These are phyloP conservation scores for Xylariaceae sp. DNA, from an alignment of 2,329 filamentous ascomycete genomes.

Conservation along the genomic window DNA sequence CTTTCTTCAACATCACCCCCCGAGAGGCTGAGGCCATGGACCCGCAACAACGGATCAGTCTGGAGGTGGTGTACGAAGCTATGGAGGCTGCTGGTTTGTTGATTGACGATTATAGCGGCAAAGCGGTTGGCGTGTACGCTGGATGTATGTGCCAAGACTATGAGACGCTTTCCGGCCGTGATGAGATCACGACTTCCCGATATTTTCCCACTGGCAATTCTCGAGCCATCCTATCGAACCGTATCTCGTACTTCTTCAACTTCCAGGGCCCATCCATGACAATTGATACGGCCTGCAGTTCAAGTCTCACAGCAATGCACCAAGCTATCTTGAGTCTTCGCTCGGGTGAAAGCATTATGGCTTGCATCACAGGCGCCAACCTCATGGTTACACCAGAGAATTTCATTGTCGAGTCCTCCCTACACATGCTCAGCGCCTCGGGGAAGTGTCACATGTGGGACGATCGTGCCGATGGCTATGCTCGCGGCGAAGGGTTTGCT, in stretches of 20 bases:
- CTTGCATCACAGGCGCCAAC: slow-evolving; percentile 42
- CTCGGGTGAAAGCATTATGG: slow-evolving; percentile 36
- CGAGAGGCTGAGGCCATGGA: slow-evolving; percentile 34
- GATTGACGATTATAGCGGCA: slow-evolving; percentile 23
- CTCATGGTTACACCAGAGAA: slow-evolving; percentile 41
- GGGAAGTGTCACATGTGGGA: slow-evolving; percentile 49
- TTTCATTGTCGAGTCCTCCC: slow-evolving; percentile 39
- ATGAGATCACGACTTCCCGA: slow-evolving; percentile 26
- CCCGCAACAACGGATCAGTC: slow-evolving; percentile 31
- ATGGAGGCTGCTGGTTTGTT: slow-evolving; percentile 33
- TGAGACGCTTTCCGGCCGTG: slow-evolving; percentile 26
- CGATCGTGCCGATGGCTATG: slow-evolving; percentile 50
- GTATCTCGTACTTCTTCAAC: slow-evolving; percentile 39
- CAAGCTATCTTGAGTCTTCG: slow-evolving; percentile 39
- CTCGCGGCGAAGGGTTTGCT: slow-evolving; percentile 52
- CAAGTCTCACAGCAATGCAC: slow-evolving; percentile 35
- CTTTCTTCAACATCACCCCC: slow-evolving; percentile 35
- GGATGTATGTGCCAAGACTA: slow-evolving; percentile 34
- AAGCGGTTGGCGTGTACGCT: slow-evolving; percentile 29
- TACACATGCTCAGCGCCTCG: slow-evolving; percentile 43
- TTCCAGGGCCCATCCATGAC: slow-evolving; percentile 37
- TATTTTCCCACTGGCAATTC: slow-evolving; percentile 34
- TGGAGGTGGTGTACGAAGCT: slow-evolving; percentile 35
- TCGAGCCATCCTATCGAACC: slow-evolving; percentile 35
- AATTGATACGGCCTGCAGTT: slow-evolving; percentile 41